Percentiles rank a stretch among this genome's conserved stretches.
Evolutionary conservation across 73 alveolate species (phyloP).

Genomic region (Paramecium pentaurelia): DNA sequence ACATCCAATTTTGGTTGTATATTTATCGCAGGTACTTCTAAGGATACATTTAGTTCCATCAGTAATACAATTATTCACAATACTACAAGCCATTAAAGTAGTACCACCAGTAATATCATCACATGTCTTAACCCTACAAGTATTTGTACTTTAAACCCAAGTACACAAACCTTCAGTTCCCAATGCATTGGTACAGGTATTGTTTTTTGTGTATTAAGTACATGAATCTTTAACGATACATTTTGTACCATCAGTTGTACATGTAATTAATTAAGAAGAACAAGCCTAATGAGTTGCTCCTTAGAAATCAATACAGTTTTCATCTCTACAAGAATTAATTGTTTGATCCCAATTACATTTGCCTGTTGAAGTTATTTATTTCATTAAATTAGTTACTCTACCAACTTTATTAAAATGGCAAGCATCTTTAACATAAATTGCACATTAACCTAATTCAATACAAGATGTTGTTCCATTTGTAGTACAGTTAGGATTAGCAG

Average conservation of each 20-base stretch:
- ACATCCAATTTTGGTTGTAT: not conserved
- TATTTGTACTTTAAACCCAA: not conserved
- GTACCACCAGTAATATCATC: not conserved
- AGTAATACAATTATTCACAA: not conserved
- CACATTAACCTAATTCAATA: not conserved
- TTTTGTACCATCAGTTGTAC: not conserved
- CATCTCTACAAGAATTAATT: not conserved
- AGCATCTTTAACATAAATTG: not conserved
- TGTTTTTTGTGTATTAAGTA: not conserved
- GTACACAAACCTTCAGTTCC: not conserved
- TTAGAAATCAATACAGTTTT: not conserved
- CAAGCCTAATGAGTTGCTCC: not conserved
- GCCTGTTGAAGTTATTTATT: not conserved
- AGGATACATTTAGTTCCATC: constrained; percentile 12
- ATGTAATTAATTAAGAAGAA: not conserved
- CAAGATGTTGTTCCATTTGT: not conserved
- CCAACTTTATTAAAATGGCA: not conserved
- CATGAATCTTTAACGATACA: not conserved
- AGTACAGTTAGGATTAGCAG: not conserved
- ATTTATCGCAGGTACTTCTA: not conserved
- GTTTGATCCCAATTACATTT: not conserved
- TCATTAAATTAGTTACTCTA: not conserved
- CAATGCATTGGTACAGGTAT: not conserved
- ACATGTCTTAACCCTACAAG: not conserved
- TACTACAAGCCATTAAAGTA: not conserved